phyloP scores from a whole-genome alignment of 805 yeast species.

The Candida endomychidarum region DNA sequence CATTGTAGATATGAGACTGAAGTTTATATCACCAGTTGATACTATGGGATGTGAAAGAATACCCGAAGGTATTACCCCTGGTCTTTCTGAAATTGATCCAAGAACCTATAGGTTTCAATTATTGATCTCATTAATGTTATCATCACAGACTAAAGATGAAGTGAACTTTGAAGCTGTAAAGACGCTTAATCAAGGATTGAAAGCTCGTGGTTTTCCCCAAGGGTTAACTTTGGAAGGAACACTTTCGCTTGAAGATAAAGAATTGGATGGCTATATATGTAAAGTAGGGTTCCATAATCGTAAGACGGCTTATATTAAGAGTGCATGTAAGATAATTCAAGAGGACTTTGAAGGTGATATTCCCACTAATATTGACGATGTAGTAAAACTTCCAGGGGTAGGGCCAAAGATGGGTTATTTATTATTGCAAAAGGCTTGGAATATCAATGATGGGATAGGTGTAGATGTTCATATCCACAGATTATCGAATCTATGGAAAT shows the following conservation, averaged over 20 bases:
- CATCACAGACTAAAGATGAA: conserved; percentile 92
- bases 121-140: conserved; percentile 77
- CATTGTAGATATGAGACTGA: conserved; percentile 64
- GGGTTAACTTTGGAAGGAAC: conserved; percentile 63
- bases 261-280: conserved; percentile 63
- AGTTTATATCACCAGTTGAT: conserved; percentile 81
- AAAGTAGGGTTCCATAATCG: conserved; percentile 87
- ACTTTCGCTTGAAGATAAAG: conserved; percentile 47
- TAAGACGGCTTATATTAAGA: conserved; percentile 69
- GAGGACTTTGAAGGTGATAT: conserved; percentile 62
- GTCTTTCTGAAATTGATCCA: conserved; percentile 33
- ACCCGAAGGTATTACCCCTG: conserved; percentile 44
- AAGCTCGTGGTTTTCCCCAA: conserved; percentile 34
- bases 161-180: conserved; percentile 72
- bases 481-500: conserved; percentile 73
- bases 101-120: conserved; percentile 64
- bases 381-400: conserved; percentile 79
- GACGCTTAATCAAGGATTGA: conserved; percentile 51
- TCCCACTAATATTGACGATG: conserved; percentile 66
- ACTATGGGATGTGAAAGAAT: conserved; percentile 78
- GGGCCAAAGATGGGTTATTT: conserved; percentile 95
- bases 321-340: conserved; percentile 53
- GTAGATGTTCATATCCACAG: conserved; percentile 91
- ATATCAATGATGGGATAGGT: conserved; percentile 76
- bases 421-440: conserved; percentile 82